A percentile compares a stretch with the other conserved stretches of the same genome.
phyloP scores from a whole-genome alignment of 345 rosid genomes.

The Eucalyptus grandis region DNA sequence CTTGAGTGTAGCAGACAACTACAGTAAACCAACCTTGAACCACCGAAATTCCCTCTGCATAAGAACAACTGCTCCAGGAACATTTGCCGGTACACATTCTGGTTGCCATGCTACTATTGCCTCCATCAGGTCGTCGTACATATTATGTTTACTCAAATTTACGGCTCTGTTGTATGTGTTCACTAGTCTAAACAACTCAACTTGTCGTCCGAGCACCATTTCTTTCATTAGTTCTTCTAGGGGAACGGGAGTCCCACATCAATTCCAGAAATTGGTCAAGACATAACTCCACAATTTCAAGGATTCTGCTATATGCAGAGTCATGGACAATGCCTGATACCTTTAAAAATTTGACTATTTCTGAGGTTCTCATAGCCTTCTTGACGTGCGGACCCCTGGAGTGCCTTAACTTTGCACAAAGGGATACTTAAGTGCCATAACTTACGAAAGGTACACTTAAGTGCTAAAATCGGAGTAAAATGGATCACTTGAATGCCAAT shows the following conservation, averaged over 20 bases:
- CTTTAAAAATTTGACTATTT: neutral
- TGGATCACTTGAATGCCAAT: too few relatives aligned
- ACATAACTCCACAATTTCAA: neutral
- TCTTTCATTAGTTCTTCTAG: neutral
- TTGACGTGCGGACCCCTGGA: too few relatives aligned
- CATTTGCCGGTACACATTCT: neutral
- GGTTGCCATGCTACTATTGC: neutral
- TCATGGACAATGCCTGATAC: neutral
- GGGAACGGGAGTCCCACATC: neutral
- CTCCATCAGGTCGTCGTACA: neutral
- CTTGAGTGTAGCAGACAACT: neutral
- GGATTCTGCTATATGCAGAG: neutral
- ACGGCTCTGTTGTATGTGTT: neutral
- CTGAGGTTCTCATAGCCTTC: neutral
- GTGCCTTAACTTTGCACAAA: too few relatives aligned
- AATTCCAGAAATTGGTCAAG: neutral
- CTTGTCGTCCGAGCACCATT: neutral
- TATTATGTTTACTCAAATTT: neutral
- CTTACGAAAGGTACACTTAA: too few relatives aligned
- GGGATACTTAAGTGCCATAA: too few relatives aligned
- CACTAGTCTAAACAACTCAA: neutral
- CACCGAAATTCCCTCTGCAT: neutral
- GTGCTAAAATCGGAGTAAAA: too few relatives aligned
- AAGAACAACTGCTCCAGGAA: neutral
- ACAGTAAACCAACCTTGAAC: neutral